Base-by-base conservation (phyloP, 176 grass and related monocot genomes). In the Aechmea fasciata region DNA sequence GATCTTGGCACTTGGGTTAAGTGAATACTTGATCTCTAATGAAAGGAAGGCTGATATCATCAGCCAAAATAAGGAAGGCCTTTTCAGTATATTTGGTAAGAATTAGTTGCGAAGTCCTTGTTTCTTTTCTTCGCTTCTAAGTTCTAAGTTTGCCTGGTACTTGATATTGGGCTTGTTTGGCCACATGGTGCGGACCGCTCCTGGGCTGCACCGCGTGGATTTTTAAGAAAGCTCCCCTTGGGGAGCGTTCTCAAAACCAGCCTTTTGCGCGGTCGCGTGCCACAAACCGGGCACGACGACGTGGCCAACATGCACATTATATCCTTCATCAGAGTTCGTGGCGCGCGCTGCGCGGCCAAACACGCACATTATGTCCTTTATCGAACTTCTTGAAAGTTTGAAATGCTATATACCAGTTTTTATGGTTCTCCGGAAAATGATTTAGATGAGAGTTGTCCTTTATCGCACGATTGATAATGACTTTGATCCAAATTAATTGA, bases 51-150 rank as follows among this genome's bases (percentile, higher is more conserved):
- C 70, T 72, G 73, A 79, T 80, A 77, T 97, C 68, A 83, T 92
- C 65, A 90, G 89, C 77, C 83, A 90, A 76, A 97, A 97, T 76
- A 97, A 92, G 65, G 93, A 97, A 78, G 86, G 94, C 17, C 9
- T 97, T 73, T 97, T 87, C 71, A 97, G 89, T 82, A 87, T 97
- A 78, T 85, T 90, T 80, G 86, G 86, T 97, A 87, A 83, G 26
- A 73, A 66, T 22, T 69, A 71, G 47, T 50, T 75, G 23, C 7
- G 54, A n/a, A 20, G 10, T 59, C n/a, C 13, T 4, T 59, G 19
- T 59, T 59, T 14, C 54, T 17, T 59, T 18, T 18, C 19, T 59
- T 57, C 18, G 15, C 18, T 59, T n/a, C 14, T 59, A 59, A 7
- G 33, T 59, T 59, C 54, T 17, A 9, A 9, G 3, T 59, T 59